phyloP scores from a whole-genome alignment of 75 land plant genomes.

The Sequoiadendron giganteum region DNA sequence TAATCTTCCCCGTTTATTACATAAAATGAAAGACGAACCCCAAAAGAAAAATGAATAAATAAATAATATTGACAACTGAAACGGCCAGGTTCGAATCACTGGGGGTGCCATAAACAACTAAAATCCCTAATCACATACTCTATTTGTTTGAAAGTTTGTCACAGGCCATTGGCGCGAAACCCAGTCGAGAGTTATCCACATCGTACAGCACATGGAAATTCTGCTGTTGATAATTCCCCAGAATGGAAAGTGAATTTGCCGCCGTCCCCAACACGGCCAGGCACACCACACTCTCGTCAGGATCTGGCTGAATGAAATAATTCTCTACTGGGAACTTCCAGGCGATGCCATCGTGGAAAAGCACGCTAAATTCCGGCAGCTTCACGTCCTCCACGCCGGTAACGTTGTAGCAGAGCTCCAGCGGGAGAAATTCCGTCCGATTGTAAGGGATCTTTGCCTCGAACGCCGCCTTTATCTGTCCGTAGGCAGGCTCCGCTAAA shows the following conservation, averaged over 20 bases:
- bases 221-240: slow-evolving; percentile 96
- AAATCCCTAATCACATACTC: background rate
- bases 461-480: slow-evolving; percentile 59
- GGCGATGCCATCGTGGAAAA: slow-evolving; percentile 59
- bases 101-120: background rate
- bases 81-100: background rate
- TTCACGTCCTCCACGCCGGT: slow-evolving; percentile 51
- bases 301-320: slow-evolving; percentile 68
- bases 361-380: slow-evolving; percentile 60
- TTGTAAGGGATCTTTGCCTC: slow-evolving; percentile 36
- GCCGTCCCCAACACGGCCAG: slow-evolving; percentile 73
- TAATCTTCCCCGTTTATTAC: background rate
- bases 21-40: background rate
- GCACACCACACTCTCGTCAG: slow-evolving; percentile 54
- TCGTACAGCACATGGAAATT: slow-evolving; percentile 86
- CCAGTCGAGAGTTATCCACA: slow-evolving; percentile 56
- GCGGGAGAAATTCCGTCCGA: slow-evolving; percentile 26
- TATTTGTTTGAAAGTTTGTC: slow-evolving; percentile 27
- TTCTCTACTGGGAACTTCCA: slow-evolving; percentile 76
- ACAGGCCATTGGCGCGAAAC: slow-evolving; percentile 75
- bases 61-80: background rate
- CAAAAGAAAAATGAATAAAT: too few species aligned
- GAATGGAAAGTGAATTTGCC: slow-evolving; percentile 47
- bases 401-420: slow-evolving; percentile 77
- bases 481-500: slow-evolving; percentile 67